Conservation (phyloP, 208 protist genomes). For the Crithidia brevicula region DNA sequence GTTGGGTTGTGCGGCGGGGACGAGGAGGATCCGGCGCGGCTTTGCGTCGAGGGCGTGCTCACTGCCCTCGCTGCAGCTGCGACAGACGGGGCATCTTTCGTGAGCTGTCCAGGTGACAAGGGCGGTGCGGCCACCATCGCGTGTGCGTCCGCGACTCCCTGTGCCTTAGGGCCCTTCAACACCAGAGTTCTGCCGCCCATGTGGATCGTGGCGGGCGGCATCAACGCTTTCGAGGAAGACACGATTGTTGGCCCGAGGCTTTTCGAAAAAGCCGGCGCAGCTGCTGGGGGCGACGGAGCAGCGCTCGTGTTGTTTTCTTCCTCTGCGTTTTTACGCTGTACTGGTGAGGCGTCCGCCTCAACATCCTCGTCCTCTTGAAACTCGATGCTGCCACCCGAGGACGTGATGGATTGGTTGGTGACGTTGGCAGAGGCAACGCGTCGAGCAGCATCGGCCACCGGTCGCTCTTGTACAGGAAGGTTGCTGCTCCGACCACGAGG, state of each 20-base stretch:
- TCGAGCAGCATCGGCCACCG: too few species aligned
- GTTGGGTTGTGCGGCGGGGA: too few species aligned
- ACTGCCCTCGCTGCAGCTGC: not conserved
- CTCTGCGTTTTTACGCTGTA: not conserved
- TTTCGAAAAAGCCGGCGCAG: too few species aligned
- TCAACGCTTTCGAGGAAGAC: too few species aligned
- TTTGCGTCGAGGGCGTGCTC: conserved; percentile 1
- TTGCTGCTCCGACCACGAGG: too few species aligned
- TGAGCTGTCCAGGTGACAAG: too few species aligned
- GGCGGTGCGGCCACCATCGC: too few species aligned
- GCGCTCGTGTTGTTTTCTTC: not conserved
- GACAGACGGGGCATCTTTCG: too few species aligned
- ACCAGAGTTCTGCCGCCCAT: not conserved
- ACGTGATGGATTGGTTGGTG: conserved; percentile 8
- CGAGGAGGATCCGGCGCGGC: not conserved
- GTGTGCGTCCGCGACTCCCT: not conserved
- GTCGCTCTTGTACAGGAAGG: too few species aligned
- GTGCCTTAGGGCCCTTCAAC: not conserved
- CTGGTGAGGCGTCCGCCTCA: not conserved
- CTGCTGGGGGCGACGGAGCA: not conserved
- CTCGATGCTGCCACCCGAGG: conserved; percentile 11
- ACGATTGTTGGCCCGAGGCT: too few species aligned
- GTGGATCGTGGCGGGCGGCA: not conserved
- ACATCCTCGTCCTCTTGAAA: conserved; percentile 7
- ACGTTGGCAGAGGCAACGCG: not conserved